phyloP scores from a whole-genome alignment of 1,139 yeast genomes.

The Geotrichum europaeum region DNA sequence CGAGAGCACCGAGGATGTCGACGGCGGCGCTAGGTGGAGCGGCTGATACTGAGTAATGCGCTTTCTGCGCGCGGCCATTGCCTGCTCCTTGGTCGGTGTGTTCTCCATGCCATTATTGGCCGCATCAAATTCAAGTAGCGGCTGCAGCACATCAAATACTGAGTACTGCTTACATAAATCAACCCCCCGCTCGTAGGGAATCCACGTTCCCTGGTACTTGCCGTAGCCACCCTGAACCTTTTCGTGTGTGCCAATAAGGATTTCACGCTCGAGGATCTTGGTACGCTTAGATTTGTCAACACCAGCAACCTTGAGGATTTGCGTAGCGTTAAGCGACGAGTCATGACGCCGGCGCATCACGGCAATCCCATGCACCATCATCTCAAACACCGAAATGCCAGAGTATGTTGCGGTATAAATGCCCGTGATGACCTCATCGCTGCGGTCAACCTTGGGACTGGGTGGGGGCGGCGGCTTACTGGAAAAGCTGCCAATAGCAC shows the following conservation, averaged over 20 bases:
- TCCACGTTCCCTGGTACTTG: conserved; percentile 93
- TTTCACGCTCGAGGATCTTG: conserved; percentile 77
- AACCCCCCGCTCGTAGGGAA: conserved; percentile 56
- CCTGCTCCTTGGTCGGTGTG: conserved; percentile 57
- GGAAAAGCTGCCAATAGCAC: background rate
- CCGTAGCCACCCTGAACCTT: conserved; percentile 96
- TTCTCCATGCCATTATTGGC: conserved; percentile 47
- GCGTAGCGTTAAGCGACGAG: conserved; percentile 88
- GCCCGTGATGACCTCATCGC: conserved; percentile 10
- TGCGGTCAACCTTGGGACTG: conserved; percentile 8
- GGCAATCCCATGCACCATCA: conserved; percentile 64
- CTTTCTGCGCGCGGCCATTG: conserved; percentile 38
- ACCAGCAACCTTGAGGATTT: conserved; percentile 79
- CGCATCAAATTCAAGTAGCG: conserved; percentile 56
- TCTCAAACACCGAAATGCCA: conserved; percentile 74
- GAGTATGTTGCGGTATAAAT: conserved; percentile 29
- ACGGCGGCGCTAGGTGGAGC: conserved; percentile 15
- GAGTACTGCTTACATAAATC: conserved; percentile 57
- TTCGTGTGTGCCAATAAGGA: conserved; percentile 79
- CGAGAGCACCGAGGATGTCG: conserved; percentile 14
- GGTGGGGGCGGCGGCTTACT: conserved; percentile 3
- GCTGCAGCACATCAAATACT: conserved; percentile 56
- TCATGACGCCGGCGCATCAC: conserved; percentile 79
- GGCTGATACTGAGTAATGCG: conserved; percentile 23
- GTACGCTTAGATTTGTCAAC: conserved; percentile 83